These are phyloP conservation scores for Trametes sp. DNA, from an alignment of 1,284 basidiomycete species.

Conservation along the genomic window DNA sequence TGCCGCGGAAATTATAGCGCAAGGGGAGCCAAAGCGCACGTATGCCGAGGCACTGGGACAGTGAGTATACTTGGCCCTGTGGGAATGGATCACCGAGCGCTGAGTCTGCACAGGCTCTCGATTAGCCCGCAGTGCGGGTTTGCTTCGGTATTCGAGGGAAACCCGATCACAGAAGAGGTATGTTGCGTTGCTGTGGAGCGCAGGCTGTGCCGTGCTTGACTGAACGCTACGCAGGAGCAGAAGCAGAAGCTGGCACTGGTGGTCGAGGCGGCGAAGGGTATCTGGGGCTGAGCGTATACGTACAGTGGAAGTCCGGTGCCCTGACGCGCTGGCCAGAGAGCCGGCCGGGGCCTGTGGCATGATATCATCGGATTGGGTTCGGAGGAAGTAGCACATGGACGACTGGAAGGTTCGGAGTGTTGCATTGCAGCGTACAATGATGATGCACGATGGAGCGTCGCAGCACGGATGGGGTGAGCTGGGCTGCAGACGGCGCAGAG, in stretches of 20 bases:
- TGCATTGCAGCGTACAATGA: background rate
- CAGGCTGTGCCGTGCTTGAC: constrained; percentile 1
- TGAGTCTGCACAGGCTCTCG: constrained; percentile 52
- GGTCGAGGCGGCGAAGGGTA: constrained; percentile 57
- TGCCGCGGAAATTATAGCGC: constrained; percentile 65
- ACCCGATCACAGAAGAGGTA: constrained; percentile 65
- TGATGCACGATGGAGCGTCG: background rate
- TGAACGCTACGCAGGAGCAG: constrained; percentile 34
- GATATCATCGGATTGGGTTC: constrained; percentile 13
- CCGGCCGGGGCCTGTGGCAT: background rate
- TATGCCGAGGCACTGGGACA: constrained; percentile 63
- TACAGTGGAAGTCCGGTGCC: too few species aligned
- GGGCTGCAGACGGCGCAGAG: too few species aligned
- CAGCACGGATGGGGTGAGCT: too few species aligned
- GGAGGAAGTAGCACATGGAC: background rate
- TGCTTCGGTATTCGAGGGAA: constrained; percentile 72
- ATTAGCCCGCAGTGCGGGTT: constrained; percentile 82
- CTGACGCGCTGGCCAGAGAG: background rate
- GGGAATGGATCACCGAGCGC: background rate
- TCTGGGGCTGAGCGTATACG: constrained; percentile 54
- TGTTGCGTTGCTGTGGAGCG: constrained; percentile 25
- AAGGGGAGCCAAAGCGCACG: constrained; percentile 58
- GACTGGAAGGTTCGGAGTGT: background rate
- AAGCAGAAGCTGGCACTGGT: constrained; percentile 58
- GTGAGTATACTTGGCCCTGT: constrained; percentile 45